These are phyloP conservation scores for Mycosphaerella sp. DNA, from an alignment of 2,329 filamentous ascomycete species.

Conservation along the genomic window DNA sequence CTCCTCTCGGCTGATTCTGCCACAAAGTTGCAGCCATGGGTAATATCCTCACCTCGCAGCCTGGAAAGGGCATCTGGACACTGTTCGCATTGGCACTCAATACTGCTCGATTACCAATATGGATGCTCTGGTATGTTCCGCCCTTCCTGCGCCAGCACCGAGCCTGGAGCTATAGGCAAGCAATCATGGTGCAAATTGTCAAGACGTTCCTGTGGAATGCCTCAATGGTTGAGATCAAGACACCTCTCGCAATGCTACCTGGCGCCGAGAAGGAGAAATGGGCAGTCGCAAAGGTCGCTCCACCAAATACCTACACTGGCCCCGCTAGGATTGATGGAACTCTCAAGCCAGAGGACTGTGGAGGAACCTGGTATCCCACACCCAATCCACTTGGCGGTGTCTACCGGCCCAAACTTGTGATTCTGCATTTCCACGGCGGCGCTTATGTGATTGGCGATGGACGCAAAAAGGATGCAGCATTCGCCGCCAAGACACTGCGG, in stretches of 20 bases:
- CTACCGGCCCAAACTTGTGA: conserved; percentile 29
- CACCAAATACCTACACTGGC: conserved; percentile 13
- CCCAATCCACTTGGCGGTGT: conserved; percentile 12
- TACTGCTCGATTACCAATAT: conserved; percentile 37
- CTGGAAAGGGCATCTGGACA: conserved; percentile 38
- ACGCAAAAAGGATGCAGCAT: conserved; percentile 33
- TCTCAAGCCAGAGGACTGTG: conserved; percentile 36
- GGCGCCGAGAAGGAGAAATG: conserved; percentile 38
- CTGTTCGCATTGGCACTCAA: conserved; percentile 35
- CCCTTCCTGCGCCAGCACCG: conserved; percentile 37
- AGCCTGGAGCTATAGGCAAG: conserved; percentile 38
- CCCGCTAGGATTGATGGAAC: conserved; percentile 28
- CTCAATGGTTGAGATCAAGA: conserved; percentile 27
- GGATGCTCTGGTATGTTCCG: conserved; percentile 36
- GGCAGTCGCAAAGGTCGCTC: conserved; percentile 25
- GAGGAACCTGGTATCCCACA: conserved; percentile 41
- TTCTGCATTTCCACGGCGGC: conserved; percentile 48
- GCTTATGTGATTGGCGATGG: conserved; percentile 45
- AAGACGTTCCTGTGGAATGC: conserved; percentile 33
- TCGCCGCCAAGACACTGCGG: conserved; percentile 33
- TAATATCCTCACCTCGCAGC: conserved; percentile 31
- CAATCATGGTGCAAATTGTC: conserved; percentile 34
- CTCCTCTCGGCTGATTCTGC: background rate
- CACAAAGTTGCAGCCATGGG: conserved; percentile 10
- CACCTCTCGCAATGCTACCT: conserved; percentile 34